Conservation (phyloP, 23 red algal species). For the Chondrus crispus region DNA sequence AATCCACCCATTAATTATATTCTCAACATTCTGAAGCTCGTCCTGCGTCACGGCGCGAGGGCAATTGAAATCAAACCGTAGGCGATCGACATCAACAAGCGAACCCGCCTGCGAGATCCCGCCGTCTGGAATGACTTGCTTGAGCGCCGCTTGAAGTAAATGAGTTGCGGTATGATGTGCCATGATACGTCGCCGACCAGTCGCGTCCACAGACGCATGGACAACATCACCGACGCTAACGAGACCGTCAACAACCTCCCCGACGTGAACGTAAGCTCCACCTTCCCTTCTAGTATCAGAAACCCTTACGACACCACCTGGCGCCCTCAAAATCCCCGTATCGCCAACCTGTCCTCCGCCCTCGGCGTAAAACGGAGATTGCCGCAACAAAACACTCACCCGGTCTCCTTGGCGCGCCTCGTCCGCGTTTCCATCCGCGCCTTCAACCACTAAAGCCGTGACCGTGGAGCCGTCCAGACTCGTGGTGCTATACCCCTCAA, state of each 20-base stretch:
- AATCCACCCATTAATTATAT: slow-evolving; percentile 88
- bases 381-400: slow-evolving; percentile 59
- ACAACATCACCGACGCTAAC: slow-evolving; percentile 67
- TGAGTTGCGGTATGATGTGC: slow-evolving; percentile 97
- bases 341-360: slow-evolving; percentile 94
- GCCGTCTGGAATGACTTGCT: slow-evolving; percentile 55
- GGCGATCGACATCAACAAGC: slow-evolving; percentile 79
- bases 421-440: background rate
- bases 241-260: slow-evolving; percentile 21
- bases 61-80: slow-evolving; percentile 93
- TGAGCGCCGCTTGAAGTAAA: slow-evolving; percentile 84
- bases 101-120: slow-evolving; percentile 89
- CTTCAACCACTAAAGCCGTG: slow-evolving; percentile 18
- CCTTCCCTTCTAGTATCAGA: slow-evolving; percentile 60
- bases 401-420: slow-evolving; percentile 19
- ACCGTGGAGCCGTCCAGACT: background rate
- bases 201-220: slow-evolving; percentile 55
- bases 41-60: slow-evolving; percentile 57
- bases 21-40: slow-evolving; percentile 68
- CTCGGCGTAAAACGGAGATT: slow-evolving; percentile 92
- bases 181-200: slow-evolving; percentile 52
- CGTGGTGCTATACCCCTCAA: slow-evolving; percentile 63
- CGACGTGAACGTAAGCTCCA: slow-evolving; percentile 78
- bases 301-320: slow-evolving; percentile 43
- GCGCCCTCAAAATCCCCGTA: slow-evolving; percentile 48